These are phyloP conservation scores for Cladophialophora bantiana DNA, from an alignment of 2,329 filamentous ascomycete genomes.

Conservation along the genomic window DNA sequence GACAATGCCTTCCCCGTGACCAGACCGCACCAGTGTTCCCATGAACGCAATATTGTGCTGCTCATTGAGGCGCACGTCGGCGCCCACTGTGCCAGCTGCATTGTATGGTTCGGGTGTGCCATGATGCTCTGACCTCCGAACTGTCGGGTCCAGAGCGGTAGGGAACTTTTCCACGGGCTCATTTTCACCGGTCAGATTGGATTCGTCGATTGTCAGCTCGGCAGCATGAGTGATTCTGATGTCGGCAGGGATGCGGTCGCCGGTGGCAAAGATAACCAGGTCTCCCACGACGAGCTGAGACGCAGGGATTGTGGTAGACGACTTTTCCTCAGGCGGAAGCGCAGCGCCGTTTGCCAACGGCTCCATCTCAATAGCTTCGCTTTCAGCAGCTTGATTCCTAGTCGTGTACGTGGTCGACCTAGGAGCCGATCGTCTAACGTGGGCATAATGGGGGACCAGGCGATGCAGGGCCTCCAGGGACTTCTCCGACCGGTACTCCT, in stretches of 20 bases:
- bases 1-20: slow-evolving; percentile 95
- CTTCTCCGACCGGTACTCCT: slow-evolving; percentile 97
- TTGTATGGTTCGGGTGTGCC: slow-evolving; percentile 66
- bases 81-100: slow-evolving; percentile 65
- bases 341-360: slow-evolving; percentile 59
- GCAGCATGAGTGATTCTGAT: slow-evolving; percentile 90
- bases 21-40: slow-evolving; percentile 94
- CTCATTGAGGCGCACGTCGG: slow-evolving; percentile 73
- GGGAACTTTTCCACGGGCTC: slow-evolving; percentile 84
- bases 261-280: slow-evolving; percentile 90
- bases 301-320: slow-evolving; percentile 85
- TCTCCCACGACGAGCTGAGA: slow-evolving; percentile 89
- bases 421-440: slow-evolving; percentile 72
- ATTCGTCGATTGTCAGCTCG: slow-evolving; percentile 93
- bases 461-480: slow-evolving; percentile 94
- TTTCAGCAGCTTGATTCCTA: slow-evolving; percentile 37
- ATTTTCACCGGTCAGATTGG: slow-evolving; percentile 95
- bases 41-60: slow-evolving; percentile 96
- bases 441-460: slow-evolving; percentile 91
- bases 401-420: slow-evolving; percentile 6
- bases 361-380: slow-evolving; percentile 58
- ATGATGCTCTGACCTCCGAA: slow-evolving; percentile 47
- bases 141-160: slow-evolving; percentile 59
- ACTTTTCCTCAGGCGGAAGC: slow-evolving; percentile 69
- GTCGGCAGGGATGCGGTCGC: slow-evolving; percentile 94